Conservation (phyloP, 2,329 filamentous ascomycete species). For the Colletotrichum salicis region DNA sequence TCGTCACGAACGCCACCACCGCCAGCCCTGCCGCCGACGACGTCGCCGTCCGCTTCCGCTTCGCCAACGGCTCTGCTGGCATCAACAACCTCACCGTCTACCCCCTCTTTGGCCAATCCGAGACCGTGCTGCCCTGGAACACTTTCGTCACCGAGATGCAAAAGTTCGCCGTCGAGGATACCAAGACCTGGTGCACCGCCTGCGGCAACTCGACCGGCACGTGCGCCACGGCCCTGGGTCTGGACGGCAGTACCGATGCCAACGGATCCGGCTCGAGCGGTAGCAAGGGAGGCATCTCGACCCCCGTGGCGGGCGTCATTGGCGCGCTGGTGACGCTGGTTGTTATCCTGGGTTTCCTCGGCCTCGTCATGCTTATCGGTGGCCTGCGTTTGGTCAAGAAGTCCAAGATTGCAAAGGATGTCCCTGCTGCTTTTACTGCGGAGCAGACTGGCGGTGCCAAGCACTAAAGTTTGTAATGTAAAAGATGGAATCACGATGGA, state of each 20-base stretch:
- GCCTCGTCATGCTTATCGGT: conserved; percentile 53
- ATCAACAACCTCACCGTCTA: conserved; percentile 62
- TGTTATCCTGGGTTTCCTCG: conserved; percentile 59
- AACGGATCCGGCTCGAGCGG: conserved; percentile 40
- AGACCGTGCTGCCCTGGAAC: conserved; percentile 71
- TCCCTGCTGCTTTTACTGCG: background rate
- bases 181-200: conserved; percentile 75
- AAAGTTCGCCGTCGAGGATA: conserved; percentile 74
- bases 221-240: conserved; percentile 59
- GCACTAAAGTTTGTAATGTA: background rate
- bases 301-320: conserved; percentile 82
- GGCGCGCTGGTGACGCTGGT: conserved; percentile 73
- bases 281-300: conserved; percentile 65
- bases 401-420: conserved; percentile 46
- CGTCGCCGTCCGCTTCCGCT: conserved; percentile 69
- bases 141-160: conserved; percentile 73
- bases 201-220: conserved; percentile 79
- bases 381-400: conserved; percentile 62
- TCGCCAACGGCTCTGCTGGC: conserved; percentile 67
- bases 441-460: conserved; percentile 15
- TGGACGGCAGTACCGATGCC: conserved; percentile 40
- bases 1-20: conserved; percentile 65
- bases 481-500: background rate
- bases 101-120: conserved; percentile 69
- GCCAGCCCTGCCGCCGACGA: conserved; percentile 55